phyloP scores from a whole-genome alignment of 2,329 filamentous ascomycete species.

The Furcasterigmium sp. region DNA sequence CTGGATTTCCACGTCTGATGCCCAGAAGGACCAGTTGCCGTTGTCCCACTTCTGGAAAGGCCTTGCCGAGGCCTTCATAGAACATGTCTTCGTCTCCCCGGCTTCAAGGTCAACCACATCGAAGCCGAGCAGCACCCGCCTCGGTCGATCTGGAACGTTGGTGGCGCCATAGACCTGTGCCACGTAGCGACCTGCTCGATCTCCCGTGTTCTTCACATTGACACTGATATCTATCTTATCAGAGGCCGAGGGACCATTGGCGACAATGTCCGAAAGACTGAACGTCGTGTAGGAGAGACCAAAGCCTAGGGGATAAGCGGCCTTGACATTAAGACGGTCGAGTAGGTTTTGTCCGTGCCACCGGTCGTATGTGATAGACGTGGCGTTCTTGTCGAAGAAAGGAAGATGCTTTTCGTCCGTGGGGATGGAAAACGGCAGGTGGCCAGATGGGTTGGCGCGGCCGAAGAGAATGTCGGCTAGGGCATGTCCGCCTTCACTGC shows the following conservation, averaged over 20 bases:
- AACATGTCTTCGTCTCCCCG: neutral
- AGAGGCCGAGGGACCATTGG: neutral
- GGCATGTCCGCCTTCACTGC: slow-evolving; percentile 13
- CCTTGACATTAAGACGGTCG: slow-evolving; percentile 9
- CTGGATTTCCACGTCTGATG: too few species aligned
- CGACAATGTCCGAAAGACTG: neutral
- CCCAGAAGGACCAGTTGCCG: too few species aligned
- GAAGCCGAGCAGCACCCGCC: slow-evolving; percentile 9
- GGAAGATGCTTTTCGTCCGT: slow-evolving; percentile 11
- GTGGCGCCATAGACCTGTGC: slow-evolving; percentile 12
- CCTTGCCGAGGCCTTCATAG: slow-evolving; percentile 1
- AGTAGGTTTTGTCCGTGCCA: slow-evolving; percentile 16
- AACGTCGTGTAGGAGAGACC: slow-evolving; percentile 15
- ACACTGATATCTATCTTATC: neutral
- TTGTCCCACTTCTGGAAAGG: slow-evolving; percentile 10
- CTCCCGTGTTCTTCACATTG: slow-evolving; percentile 7
- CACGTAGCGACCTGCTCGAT: slow-evolving; percentile 5
- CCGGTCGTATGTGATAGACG: slow-evolving; percentile 10
- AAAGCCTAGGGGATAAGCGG: slow-evolving; percentile 14
- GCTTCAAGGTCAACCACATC: slow-evolving; percentile 3
- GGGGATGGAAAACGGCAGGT: slow-evolving; percentile 14
- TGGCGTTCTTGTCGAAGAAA: slow-evolving; percentile 10
- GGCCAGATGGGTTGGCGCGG: slow-evolving; percentile 3
- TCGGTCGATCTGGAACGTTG: slow-evolving; percentile 4
- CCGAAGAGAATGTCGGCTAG: slow-evolving; percentile 13